Evolutionary conservation across 345 rosid genomes (phyloP), one percentile per base, ranked within the genome.

Genomic region (Corchorus olitorius): DNA sequence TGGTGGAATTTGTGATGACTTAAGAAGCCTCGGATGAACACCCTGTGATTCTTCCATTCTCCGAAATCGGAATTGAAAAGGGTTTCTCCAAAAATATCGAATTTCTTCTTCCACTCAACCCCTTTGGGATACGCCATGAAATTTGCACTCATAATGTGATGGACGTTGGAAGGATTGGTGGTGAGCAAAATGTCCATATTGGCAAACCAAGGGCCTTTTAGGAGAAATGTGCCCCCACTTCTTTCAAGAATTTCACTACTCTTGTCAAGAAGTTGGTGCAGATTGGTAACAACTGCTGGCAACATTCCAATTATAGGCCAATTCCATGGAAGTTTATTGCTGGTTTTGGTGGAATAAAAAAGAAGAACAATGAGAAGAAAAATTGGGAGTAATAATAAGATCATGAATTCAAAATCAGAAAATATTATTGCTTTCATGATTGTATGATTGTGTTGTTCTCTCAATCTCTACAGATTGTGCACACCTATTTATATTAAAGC

Each of bases 131-230:
- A 83, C 16, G 61, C 75, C 12, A 50, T 5, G 35, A 75, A 75
- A 16, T 81, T 80, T 12, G 41, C 65, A n/a, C 16, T 75, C 19
- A 77, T 17, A 48, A 77, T 71, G 52, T 72, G 39, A 2, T 48
- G 53, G 13, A 77, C 54, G 49, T 77, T 77, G 2, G 22, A n/a
- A 1, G 82, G 79, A 72, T 83, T 72, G 35, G 77, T 43, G 4
- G 79, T 77, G 20, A 74, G 0, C 50, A 80, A 0, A 14, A 43
- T 70, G 49, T 80, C 75, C 35, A 65, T n/a, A 5, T 67, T 73
- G 6, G 65, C 43, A 8, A 80, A 75, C 77, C 65, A 39, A 39
- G 43, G 64, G 50, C 79, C 79, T 1, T 45, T 45, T 5, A 45
- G 4, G 1, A 74, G 10, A 27, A 43, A 61, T 43, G 43, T 39